Percentiles rank a stretch among this genome's conserved stretches.
Evolutionary conservation across 1,139 yeast genomes (phyloP).

Genomic region (Blastobotrys proliferans): DNA sequence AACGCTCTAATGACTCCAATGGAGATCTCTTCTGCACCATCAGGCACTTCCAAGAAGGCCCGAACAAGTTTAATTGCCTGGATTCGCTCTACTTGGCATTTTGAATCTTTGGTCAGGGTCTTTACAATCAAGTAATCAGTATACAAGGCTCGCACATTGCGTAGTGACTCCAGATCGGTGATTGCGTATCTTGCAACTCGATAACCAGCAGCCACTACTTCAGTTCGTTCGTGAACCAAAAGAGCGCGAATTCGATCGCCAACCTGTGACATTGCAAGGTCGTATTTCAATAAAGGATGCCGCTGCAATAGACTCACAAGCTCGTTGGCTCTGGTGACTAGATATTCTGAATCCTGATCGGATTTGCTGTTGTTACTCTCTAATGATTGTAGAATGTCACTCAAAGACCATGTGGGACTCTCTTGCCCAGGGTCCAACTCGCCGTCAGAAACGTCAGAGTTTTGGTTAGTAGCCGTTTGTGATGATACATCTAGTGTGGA

Average conservation of each 20-base stretch:
- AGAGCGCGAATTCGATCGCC: constrained; percentile 57
- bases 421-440: constrained; percentile 21
- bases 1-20: constrained; percentile 69
- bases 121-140: constrained; percentile 62
- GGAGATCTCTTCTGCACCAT: constrained; percentile 54
- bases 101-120: constrained; percentile 55
- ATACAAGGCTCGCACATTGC: constrained; percentile 43
- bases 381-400: constrained; percentile 47
- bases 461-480: background rate
- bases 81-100: constrained; percentile 60
- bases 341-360: constrained; percentile 41
- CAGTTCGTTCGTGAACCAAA: constrained; percentile 54
- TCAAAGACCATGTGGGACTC: constrained; percentile 49
- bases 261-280: constrained; percentile 59
- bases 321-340: constrained; percentile 60
- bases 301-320: constrained; percentile 53
- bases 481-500: background rate
- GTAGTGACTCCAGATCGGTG: constrained; percentile 49
- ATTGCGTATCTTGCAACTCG: constrained; percentile 65
- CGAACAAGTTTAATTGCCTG: constrained; percentile 76
- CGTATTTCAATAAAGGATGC: constrained; percentile 61
- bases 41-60: constrained; percentile 52
- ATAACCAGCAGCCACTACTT: constrained; percentile 72
- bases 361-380: constrained; percentile 37
- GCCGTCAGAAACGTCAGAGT: constrained; percentile 6